Base-by-base conservation (phyloP, 257 asterid species). In the Scutellaria barbata region DNA sequence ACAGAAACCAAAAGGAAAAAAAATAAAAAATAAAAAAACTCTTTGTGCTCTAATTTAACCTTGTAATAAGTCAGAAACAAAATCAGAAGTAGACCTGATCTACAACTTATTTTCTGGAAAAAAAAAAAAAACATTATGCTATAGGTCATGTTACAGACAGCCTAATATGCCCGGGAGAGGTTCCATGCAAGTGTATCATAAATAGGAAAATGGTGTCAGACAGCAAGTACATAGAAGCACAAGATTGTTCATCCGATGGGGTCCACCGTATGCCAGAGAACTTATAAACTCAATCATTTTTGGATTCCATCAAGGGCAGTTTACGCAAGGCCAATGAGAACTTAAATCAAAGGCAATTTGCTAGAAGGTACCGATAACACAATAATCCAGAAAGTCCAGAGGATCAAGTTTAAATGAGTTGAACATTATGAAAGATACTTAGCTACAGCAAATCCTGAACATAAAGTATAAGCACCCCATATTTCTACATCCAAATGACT, bases 311-410 rank as follows among this genome's bases (percentile, higher is more conserved):
- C 45, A 42, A 14, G n/a, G 7, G 18, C 54, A 25, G 43, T 42
- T 50, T 37, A 8, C 41, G 51, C 6, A 61, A 60, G 13, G 41
- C 62, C 39, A 51, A 13, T 59, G 53, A 18, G 71, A 33, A 62
- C 63, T 41, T 13, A 50, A 55, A 43, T 43, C 33, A 42, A 40
- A 42, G 55, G 41, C 40, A 57, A 74, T 22, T 66, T 66, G 74
- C 45, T 22, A 22, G 25, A 22, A 22, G 25, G 2, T 22, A 22
- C 25, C 1, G 25, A 22, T 22, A 22, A 22, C 4, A 12, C 59
- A 11, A 33, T 59, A 25, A 41, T 9, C 22, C 18, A 17, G n/a
- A 63, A 73, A 25, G 37, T 14, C 10, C 56, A 50, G 22, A 48
- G 48, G 37, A 53, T 14, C 39, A 18, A 39, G 71, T 50, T 6